phyloP scores from a whole-genome alignment of 805 yeast genomes.

The Yarrowia keelungensis region DNA sequence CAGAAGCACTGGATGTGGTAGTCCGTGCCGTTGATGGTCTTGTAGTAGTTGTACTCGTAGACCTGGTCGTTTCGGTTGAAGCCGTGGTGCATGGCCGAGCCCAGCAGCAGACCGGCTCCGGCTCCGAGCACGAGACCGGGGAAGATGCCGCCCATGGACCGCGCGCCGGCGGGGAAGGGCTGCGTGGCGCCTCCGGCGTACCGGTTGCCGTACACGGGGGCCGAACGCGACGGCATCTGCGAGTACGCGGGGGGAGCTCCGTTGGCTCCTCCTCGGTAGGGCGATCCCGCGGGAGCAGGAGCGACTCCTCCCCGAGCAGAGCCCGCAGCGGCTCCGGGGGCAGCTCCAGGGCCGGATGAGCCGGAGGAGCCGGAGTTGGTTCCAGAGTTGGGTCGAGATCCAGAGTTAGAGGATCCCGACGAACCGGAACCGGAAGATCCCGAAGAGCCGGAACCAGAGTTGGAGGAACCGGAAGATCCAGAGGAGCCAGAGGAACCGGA shows the following conservation, averaged over 20 bases:
- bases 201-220: conserved; percentile 37
- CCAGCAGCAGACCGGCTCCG: conserved; percentile 28
- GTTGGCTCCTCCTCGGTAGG: conserved; percentile 22
- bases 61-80: conserved; percentile 39
- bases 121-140: conserved; percentile 40
- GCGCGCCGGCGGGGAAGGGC: conserved; percentile 40
- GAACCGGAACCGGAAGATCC: conserved; percentile 32
- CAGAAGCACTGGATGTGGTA: conserved; percentile 43
- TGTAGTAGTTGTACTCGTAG: conserved; percentile 42
- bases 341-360: conserved; percentile 2
- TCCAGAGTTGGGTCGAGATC: conserved; percentile 34
- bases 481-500: conserved; percentile 21
- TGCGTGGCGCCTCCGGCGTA: conserved; percentile 40
- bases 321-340: not conserved
- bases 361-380: conserved; percentile 32
- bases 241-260: conserved; percentile 36
- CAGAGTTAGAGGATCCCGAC: conserved; percentile 12
- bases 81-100: conserved; percentile 16
- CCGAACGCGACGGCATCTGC: conserved; percentile 29
- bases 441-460: conserved; percentile 22
- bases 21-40: conserved; percentile 43
- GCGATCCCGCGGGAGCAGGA: conserved; percentile 27
- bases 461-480: not conserved
- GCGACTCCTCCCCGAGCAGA: conserved; percentile 28
- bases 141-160: conserved; percentile 38